Base-by-base conservation (phyloP, 176 grass and related monocot genomes). In the Otatea glauca region DNA sequence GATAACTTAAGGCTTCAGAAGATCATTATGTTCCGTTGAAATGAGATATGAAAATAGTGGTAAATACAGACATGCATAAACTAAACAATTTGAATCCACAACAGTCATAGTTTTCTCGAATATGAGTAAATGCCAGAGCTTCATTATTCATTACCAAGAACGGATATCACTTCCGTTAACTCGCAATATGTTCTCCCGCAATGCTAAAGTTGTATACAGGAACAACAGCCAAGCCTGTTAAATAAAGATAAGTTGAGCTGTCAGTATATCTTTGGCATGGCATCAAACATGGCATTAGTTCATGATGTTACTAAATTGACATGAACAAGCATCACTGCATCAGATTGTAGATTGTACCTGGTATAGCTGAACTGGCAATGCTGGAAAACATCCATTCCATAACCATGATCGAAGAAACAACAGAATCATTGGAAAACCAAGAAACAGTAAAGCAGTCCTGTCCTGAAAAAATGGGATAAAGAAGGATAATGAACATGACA, bases 381-480 rank as follows among this genome's bases (percentile, higher is more conserved):
- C 91, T 75, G 96, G 93, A 84, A 99, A 86, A 78, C 96, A 99
- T 65, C 89, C 91, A 71, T 92, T 77, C 96, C 96, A 99, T 74
- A 95, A 68, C 89, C 91, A 96, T 74, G 86, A 86, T 63, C 96
- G 83, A 72, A 99, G 83, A 77, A 92, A 75, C 89, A 99, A 89
- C 27, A 99, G 79, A 84, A 90, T 83, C 65, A 82, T 85, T 2
- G 96, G 96, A 65, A 98, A 98, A 84, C 92, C 76, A 89, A 98
- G 96, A 94, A 98, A 98, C 41, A 98, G 67, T 65, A 95, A 87
- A 3, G 96, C 96, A 60, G 96, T 98, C 86, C 96, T 95, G 65
- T 98, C 96, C 96, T 98, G 93, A 59, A 88, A 81, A 92, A 10
- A 35, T 3, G 13, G 10, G 76, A 73, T 74, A 5, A 34, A 54